Conservation (phyloP, 495 filamentous ascomycete genomes). For the Aspergillus taichungensis region DNA sequence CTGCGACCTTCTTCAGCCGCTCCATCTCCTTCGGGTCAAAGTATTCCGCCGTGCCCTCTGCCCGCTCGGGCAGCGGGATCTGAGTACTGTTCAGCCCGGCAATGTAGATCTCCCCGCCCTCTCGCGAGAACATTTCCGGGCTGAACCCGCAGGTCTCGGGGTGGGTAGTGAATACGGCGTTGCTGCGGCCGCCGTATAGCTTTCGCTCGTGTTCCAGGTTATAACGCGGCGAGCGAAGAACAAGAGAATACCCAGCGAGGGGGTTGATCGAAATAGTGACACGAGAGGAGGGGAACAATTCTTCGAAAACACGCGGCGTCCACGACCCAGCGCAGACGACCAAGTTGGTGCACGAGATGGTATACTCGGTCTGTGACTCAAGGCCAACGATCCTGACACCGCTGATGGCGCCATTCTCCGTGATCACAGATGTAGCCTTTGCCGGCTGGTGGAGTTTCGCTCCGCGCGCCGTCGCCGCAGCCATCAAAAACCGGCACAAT, state of each 20-base stretch:
- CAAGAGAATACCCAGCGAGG: constrained; percentile 64
- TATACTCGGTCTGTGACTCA: constrained; percentile 13
- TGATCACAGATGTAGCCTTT: constrained; percentile 42
- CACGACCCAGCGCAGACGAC: constrained; percentile 63
- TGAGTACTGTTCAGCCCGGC: constrained; percentile 58
- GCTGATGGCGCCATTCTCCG: constrained; percentile 32
- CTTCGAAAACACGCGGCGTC: constrained; percentile 52
- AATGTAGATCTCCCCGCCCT: constrained; percentile 60
- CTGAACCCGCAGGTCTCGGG: constrained; percentile 42
- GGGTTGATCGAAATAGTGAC: constrained; percentile 45
- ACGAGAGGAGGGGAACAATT: constrained; percentile 51
- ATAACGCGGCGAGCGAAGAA: constrained; percentile 54
- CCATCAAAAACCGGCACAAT: constrained; percentile 56
- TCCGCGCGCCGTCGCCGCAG: constrained; percentile 46
- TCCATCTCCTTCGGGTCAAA: constrained; percentile 38
- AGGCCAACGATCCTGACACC: constrained; percentile 39
- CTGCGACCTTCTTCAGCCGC: constrained; percentile 44
- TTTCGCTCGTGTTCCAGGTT: constrained; percentile 18
- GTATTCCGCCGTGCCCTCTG: constrained; percentile 37
- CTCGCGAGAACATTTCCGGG: constrained; percentile 65
- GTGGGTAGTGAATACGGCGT: constrained; percentile 62
- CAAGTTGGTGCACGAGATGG: constrained; percentile 44
- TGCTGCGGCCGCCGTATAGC: constrained; percentile 37
- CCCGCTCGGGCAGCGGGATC: constrained; percentile 47
- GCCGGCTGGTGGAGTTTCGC: constrained; percentile 60